Evolutionary conservation across 2,329 filamentous ascomycete species (phyloP), one percentile per base, ranked within the genome.

Genomic region (Chlorencoelia australis): DNA sequence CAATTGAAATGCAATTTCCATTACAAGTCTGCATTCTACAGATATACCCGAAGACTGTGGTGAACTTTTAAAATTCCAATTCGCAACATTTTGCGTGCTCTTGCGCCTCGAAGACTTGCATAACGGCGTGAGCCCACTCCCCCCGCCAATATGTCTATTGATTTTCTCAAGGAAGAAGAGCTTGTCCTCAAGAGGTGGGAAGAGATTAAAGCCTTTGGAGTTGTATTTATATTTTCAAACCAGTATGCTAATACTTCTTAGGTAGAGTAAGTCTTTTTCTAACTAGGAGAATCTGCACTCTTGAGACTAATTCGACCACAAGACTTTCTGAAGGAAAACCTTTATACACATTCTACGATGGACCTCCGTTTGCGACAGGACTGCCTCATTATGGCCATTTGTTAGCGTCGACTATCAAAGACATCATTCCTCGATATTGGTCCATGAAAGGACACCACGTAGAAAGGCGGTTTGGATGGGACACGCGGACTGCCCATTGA

Each of bases 361-460:
- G 84, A 8, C 82, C 81, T 39, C 81, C 82, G 4, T 86, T 86
- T 56, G 79, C 78, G 57, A 94, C 81, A 48, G 81, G 73, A 40
- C 59, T 76, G 13, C 73, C 73, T 43, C 76, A 80, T 50, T 80
- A 79, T 37, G 70, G 71, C 27, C 78, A 82, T 58, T 79, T 82
- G 52, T 75, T 79, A 39, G 83, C 89, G 24, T 94, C 86, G 14
- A 95, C 88, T 33, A 94, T 95, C 66, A 95, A 96, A 63, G 89
- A 95, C 60, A 91, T 94, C 42, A 94, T 96, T 48, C 87, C 89
- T 7, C 71, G 89, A 50, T 96, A 95, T 62, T 95, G 88, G 86
- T 87, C 87, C 34, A 94, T 94, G 88, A 93, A 93, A 59, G 89
- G 89, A 11, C 84, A 79, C 57, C 82, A 94, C 65, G 88, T 95